Evolutionary conservation across 2,329 filamentous ascomycete genomes (phyloP), one percentile per base, ranked within the genome.

Genomic region (Incumbomyces lentus): DNA sequence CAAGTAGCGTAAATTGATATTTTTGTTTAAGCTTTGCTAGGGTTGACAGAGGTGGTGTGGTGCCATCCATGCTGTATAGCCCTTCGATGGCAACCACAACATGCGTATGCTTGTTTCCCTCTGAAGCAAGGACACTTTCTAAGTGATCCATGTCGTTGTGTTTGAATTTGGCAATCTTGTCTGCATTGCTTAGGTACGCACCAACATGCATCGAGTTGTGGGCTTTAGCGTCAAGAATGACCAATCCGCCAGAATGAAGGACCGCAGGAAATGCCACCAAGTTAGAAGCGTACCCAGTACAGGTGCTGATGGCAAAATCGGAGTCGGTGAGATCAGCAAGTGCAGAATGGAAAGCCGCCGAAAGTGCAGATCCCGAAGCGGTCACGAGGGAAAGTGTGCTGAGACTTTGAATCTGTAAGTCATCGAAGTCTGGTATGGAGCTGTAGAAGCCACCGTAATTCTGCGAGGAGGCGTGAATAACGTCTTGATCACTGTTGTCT

Each of bases 151-250:
- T 26, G 14, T 49, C 30, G 31, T 30, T 41, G 19, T 49, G 47
- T 2, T 22, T 41, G 31, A 49, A 49, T 29, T 40, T 49, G 11
- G 36, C 39, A 62, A 68, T 36, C 55, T 59, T 12, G 59, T 62
- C 49, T 56, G 61, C 34, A 55, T 57, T 78, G 85, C 63, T 68
- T 78, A 47, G 71, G 19, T 39, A 46, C 2, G 47, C 41, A 12
- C 41, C 47, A 10, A 49, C 41, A 36, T 46, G 31, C 41, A 45
- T 49, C 3, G 47, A 49, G 35, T 49, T 49, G 16, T 49, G 47
- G 33, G 41, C 39, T 22, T 49, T 49, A 19, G 44, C 41, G 22
- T 49, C 47, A 8, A 49, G 37, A 22, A 49, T 30, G 2, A 49
- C 30, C 4, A 49, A 33, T 36, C 47, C 44, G 14, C 30, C 32